Base-by-base conservation (phyloP, 768 basidiomycete genomes). In the Fistulinella prunicolor region DNA sequence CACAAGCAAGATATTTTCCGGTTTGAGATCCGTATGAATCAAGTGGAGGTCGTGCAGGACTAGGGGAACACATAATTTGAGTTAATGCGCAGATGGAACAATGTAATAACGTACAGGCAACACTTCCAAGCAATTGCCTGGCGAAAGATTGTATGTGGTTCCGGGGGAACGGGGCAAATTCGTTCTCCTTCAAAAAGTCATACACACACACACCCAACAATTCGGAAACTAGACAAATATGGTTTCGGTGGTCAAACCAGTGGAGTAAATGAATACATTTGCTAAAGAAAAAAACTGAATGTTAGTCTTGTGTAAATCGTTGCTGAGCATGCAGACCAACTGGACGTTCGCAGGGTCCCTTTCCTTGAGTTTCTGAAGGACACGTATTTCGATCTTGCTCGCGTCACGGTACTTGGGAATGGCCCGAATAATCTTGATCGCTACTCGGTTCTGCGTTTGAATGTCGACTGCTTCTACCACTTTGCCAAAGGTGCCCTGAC, bases 341-440 rank as follows among this genome's bases (percentile, higher is more conserved):
- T 95, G 85, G 61, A 78, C 72, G 70, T 97, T 97, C 58, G 73
- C 68, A 13, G 92, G 89, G 73, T 99, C 95, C 46, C 85, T 79
- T 67, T 89, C 84, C 64, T 88, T 90, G 57, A 98, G 83, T 63
- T 86, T 86, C 68, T 94, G 84, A 38, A 99, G 78, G 17, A 99
- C 96, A 44, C 94, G 83, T 59, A 98, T 86, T 71, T 99, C 96
- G 51, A 98, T 98, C 74, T 92, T 95, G 68, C 91, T 94, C 12
- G 96, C 96, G 70, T 99, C 96, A 38, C 96, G 89, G 64, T 98
- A 99, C 72, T 98, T 99, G 42, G 91, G 95, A 42, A 99, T 95
- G 42, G 94, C 93, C 41, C 96, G 85, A 59, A 99, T 99, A 50
- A 99, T 94, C 78, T 99, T 99, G 74, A 99, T 93, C 42, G 96